These are phyloP conservation scores for Dothiorella sarmentorum DNA, from an alignment of 2,329 filamentous ascomycete genomes.

Conservation along the genomic window DNA sequence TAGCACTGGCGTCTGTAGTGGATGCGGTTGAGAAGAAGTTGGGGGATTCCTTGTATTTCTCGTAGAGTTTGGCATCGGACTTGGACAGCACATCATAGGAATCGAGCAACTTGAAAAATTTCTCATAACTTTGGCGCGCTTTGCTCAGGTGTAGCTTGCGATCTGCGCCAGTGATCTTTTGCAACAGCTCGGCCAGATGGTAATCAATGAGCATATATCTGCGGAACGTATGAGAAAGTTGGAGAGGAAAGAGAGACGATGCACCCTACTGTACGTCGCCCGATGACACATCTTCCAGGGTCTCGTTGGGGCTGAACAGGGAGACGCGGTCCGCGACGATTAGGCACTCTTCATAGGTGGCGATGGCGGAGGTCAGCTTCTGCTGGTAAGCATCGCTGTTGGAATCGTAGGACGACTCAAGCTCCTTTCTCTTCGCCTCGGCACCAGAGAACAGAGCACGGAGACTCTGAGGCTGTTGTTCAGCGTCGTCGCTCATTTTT, in stretches of 20 bases:
- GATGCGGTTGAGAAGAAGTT: conserved; percentile 70
- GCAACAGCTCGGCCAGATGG: conserved; percentile 74
- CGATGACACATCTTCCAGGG: conserved; percentile 80
- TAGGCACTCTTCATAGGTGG: conserved; percentile 70
- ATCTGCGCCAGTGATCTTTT: conserved; percentile 61
- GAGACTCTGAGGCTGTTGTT: conserved; percentile 52
- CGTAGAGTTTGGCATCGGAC: conserved; percentile 65
- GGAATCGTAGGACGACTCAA: conserved; percentile 64
- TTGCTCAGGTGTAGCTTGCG: conserved; percentile 57
- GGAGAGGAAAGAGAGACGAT: conserved; percentile 28
- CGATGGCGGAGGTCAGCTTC: conserved; percentile 63
- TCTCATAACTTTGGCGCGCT: conserved; percentile 70
- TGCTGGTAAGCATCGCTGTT: conserved; percentile 65
- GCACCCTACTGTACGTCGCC: conserved; percentile 68
- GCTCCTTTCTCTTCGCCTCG: conserved; percentile 51
- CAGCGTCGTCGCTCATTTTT: conserved; percentile 28
- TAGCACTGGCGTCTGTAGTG: conserved; percentile 62
- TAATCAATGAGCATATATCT: conserved; percentile 75
- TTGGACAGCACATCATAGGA: conserved; percentile 69
- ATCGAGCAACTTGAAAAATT: conserved; percentile 73
- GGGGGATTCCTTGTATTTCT: conserved; percentile 69
- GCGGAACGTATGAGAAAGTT: conserved; percentile 17
- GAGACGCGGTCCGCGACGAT: conserved; percentile 66
- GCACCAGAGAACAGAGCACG: conserved; percentile 54
- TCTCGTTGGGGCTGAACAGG: conserved; percentile 89